Base-by-base conservation (phyloP, 2,329 filamentous ascomycete genomes). In the Fusarium metavorans region DNA sequence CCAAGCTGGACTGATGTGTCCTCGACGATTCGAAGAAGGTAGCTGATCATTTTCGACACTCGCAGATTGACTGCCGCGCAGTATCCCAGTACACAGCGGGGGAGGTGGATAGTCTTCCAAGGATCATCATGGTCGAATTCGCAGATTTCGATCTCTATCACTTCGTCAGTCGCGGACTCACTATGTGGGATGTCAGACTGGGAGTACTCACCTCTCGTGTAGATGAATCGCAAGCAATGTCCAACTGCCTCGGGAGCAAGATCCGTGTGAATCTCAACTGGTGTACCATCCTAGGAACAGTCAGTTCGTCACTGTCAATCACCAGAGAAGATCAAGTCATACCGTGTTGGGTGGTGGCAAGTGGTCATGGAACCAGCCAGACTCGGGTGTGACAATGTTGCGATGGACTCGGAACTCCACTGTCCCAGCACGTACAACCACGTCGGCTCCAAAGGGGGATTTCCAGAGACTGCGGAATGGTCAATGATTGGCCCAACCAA, bases 171-270 rank as follows among this genome's bases (percentile, higher is more conserved):
- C 27, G 50, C 5, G n/a, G 9, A 10, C 25, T 6, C 18, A 4
- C 5, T 2, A 6, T 27, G 1, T 3, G 35, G 37, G n/a, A 16
- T n/a, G 34, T 20, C 18, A 32, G 48, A 11, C 9, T 6, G 14
- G 10, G 13, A 52, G 48, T n/a, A 76, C 82, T 67, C 68, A 83
- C 83, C 75, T 23, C 79, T 70, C 6, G 80, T 82, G 63, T 84
- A 84, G 60, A 84, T 79, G 66, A 81, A 84, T 32, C 76, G 75
- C 27, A 84, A 76, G 62, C 80, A 80, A 62, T 81, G 78, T 7
- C 70, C 80, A 18, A 80, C 72, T 18, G 81, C 74, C 48, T 77
- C 76, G 8, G 76, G 72, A 25, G 77, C 75, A 48, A 75, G 77
- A 1, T 72, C 56, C 18, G 82, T 50, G 43, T 71, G 43, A 13